Conservation (phyloP, 1,139 yeast species). For the Magnusiomyces fungicola region DNA sequence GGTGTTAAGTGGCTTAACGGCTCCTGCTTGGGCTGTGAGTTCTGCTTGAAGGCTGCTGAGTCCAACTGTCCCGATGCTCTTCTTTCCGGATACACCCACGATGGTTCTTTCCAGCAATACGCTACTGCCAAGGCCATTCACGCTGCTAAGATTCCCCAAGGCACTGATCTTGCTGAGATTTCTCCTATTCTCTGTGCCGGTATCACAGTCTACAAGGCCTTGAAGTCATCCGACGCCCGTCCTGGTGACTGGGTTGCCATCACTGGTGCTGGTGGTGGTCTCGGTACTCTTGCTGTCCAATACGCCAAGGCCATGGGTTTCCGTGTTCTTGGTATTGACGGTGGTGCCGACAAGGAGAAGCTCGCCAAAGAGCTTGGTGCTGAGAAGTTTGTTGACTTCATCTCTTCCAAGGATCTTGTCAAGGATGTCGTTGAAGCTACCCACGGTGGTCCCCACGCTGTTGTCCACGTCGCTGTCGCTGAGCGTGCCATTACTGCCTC, state of each 20-base stretch:
- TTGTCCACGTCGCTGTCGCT: conserved; percentile 72
- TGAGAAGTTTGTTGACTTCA: conserved; percentile 61
- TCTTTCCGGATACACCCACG: conserved; percentile 72
- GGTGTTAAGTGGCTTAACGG: conserved; percentile 70
- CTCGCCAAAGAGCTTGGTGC: conserved; percentile 57
- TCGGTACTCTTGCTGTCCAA: conserved; percentile 74
- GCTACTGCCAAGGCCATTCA: conserved; percentile 82
- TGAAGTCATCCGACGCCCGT: conserved; percentile 55
- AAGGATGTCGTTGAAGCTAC: conserved; percentile 49
- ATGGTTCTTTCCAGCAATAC: conserved; percentile 79
- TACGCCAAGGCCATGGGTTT: conserved; percentile 79
- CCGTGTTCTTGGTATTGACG: conserved; percentile 69
- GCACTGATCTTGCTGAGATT: conserved; percentile 62
- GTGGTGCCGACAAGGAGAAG: conserved; percentile 58
- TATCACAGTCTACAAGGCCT: conserved; percentile 76
- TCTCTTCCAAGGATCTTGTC: conserved; percentile 41
- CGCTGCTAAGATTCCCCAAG: conserved; percentile 68
- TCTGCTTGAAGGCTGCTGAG: conserved; percentile 60
- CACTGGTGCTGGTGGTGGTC: conserved; percentile 82
- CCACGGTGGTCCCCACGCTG: conserved; percentile 74
- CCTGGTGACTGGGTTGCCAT: conserved; percentile 78
- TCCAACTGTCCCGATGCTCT: conserved; percentile 63
- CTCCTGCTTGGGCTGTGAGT: conserved; percentile 67
- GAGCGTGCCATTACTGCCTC: conserved; percentile 66
- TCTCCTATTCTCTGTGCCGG: conserved; percentile 81